phyloP scores from a whole-genome alignment of 257 asterid species.

The Thymus mandschuricus region DNA sequence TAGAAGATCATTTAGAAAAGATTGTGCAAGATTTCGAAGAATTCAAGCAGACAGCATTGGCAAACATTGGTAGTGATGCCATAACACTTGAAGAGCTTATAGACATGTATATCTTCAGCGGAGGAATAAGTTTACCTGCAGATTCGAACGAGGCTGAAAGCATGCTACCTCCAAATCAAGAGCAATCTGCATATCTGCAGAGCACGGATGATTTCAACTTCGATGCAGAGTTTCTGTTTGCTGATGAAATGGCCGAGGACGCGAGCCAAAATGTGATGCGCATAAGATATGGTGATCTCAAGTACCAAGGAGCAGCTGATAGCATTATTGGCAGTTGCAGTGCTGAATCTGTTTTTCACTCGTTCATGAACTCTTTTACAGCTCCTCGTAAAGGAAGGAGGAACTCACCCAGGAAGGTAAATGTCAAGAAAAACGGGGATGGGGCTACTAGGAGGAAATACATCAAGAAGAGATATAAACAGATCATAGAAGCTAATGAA shows the following conservation, averaged over 20 bases:
- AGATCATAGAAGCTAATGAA: slow-evolving; percentile 43
- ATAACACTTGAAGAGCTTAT: slow-evolving; percentile 38
- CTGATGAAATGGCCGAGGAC: slow-evolving; percentile 32
- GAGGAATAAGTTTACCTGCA: slow-evolving; percentile 29
- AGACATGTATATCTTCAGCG: slow-evolving; percentile 37
- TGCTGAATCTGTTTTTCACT: slow-evolving; percentile 22
- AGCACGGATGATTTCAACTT: not conserved
- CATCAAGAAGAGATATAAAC: slow-evolving; percentile 44
- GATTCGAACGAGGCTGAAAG: slow-evolving; percentile 38
- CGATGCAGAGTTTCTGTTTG: slow-evolving; percentile 29
- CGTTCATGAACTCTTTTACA: slow-evolving; percentile 26
- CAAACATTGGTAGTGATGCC: slow-evolving; percentile 4
- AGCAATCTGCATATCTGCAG: not conserved
- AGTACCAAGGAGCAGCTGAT: slow-evolving; percentile 32
- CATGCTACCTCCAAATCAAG: slow-evolving; percentile 24
- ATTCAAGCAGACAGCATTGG: slow-evolving; percentile 25
- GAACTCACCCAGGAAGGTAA: slow-evolving; percentile 7
- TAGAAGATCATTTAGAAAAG: slow-evolving; percentile 30
- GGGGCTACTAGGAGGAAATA: slow-evolving; percentile 20
- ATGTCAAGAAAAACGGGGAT: not conserved
- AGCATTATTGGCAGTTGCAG: slow-evolving; percentile 24
- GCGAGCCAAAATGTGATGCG: slow-evolving; percentile 28
- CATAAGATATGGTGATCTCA: slow-evolving; percentile 43
- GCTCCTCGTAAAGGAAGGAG: not conserved
- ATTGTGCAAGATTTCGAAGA: slow-evolving; percentile 44